Conservation (phyloP, 768 basidiomycete genomes). For the Suillus subaureus region DNA sequence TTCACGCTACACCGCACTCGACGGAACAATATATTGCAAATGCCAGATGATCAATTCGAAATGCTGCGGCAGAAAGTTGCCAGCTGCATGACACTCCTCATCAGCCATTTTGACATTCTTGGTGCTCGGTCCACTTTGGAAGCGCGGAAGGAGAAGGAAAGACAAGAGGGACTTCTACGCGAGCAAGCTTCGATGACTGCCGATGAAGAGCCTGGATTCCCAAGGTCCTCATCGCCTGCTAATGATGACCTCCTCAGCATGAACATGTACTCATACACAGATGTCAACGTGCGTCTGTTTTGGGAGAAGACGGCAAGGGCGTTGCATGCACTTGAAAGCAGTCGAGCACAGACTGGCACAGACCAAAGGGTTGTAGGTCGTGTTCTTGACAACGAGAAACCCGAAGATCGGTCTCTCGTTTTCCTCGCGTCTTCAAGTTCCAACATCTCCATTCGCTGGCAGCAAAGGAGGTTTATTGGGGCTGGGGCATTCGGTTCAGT, state of each 20-base stretch:
- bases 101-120: constrained; percentile 96
- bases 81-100: constrained; percentile 94
- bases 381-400: constrained; percentile 90
- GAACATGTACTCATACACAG: constrained; percentile 47
- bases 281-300: constrained; percentile 68
- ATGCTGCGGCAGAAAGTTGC: constrained; percentile 90
- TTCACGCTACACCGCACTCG: constrained; percentile 88
- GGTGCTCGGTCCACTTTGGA: constrained; percentile 89
- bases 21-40: constrained; percentile 85
- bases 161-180: constrained; percentile 62
- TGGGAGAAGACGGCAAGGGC: constrained; percentile 72
- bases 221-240: constrained; percentile 40
- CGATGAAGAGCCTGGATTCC: constrained; percentile 54
- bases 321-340: constrained; percentile 65
- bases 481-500: constrained; percentile 99
- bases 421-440: constrained; percentile 96
- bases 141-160: constrained; percentile 88
- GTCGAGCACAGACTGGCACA: constrained; percentile 58
- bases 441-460: constrained; percentile 96
- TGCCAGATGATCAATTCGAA: constrained; percentile 88
- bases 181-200: constrained; percentile 54
- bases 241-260: constrained; percentile 34
- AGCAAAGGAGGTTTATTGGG: constrained; percentile 97
- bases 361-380: constrained; percentile 84
- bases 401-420: constrained; percentile 90